phyloP scores from a whole-genome alignment of 192 early-diverging fungal genomes.

The Dispira parvispora region DNA sequence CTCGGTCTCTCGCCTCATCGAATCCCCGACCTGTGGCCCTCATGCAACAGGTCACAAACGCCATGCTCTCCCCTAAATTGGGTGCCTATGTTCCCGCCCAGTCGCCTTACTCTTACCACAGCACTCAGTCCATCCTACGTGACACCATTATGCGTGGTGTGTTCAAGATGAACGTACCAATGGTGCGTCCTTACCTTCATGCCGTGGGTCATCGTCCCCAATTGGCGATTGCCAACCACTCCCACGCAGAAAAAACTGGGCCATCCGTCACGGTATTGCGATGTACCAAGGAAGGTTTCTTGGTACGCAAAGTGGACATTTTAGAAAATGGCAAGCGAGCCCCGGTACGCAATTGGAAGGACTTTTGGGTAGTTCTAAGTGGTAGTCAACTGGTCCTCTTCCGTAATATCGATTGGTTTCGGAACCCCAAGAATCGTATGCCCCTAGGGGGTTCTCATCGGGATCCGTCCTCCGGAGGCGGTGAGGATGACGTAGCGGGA shows the following conservation, averaged over 20 bases:
- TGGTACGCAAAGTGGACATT: slow-evolving; percentile 56
- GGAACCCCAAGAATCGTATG: slow-evolving; percentile 13
- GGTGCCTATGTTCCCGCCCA: not conserved
- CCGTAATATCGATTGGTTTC: slow-evolving; percentile 16
- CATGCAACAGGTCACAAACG: slow-evolving; percentile 9
- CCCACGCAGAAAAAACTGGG: not conserved
- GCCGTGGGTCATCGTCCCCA: not conserved
- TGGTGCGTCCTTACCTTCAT: not conserved
- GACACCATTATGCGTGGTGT: slow-evolving; percentile 10
- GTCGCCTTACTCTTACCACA: slow-evolving; percentile 10
- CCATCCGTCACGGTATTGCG: slow-evolving; percentile 14
- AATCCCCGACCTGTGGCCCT: not conserved
- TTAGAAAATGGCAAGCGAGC: slow-evolving; percentile 45
- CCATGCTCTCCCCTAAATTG: slow-evolving; percentile 6
- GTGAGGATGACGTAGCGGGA: slow-evolving; percentile 13
- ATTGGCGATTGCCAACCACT: slow-evolving; percentile 1
- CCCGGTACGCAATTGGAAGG: slow-evolving; percentile 49
- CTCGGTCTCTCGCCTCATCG: not conserved
- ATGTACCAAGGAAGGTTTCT: slow-evolving; percentile 47
- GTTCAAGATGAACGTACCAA: slow-evolving; percentile 8
- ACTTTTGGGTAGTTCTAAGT: slow-evolving; percentile 56
- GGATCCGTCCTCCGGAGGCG: slow-evolving; percentile 16
- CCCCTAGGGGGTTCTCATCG: slow-evolving; percentile 8
- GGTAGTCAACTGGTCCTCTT: slow-evolving; percentile 64
- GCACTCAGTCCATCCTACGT: slow-evolving; percentile 8